Conservation (phyloP, 345 rosid genomes). For the Gossypium thurberi region DNA sequence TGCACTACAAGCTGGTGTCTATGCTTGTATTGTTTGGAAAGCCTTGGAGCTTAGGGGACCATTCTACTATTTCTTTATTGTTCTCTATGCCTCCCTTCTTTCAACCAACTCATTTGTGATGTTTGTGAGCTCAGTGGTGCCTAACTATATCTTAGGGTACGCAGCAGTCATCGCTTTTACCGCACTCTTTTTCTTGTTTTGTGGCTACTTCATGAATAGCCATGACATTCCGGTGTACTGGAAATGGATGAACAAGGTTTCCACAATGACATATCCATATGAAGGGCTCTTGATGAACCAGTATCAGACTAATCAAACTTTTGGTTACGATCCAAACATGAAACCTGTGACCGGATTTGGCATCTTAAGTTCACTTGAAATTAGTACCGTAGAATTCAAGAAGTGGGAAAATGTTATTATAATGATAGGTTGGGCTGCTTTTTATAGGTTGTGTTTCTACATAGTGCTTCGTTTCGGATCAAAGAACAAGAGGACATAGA, state of each 20-base stretch:
- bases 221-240: constrained; percentile 41
- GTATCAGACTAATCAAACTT: constrained; percentile 27
- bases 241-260: constrained; percentile 69
- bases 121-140: constrained; percentile 63
- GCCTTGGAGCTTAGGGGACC: constrained; percentile 43
- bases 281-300: constrained; percentile 67
- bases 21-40: constrained; percentile 50
- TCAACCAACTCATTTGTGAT: constrained; percentile 73
- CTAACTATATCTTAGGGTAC: constrained; percentile 58
- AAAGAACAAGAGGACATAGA: constrained; percentile 49
- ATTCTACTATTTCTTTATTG: constrained; percentile 44
- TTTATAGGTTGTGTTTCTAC: constrained; percentile 54
- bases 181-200: constrained; percentile 60
- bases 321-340: constrained; percentile 6
- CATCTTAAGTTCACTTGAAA: constrained; percentile 31
- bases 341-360: constrained; percentile 16
- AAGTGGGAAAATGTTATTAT: constrained; percentile 44
- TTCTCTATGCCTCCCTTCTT: constrained; percentile 50
- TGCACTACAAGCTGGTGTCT: constrained; percentile 42
- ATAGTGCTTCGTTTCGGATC: constrained; percentile 50
- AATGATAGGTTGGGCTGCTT: constrained; percentile 56
- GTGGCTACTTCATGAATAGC: constrained; percentile 60
- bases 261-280: constrained; percentile 62
- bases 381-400: constrained; percentile 21
- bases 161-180: constrained; percentile 65